Percentiles rank a stretch among this genome's conserved stretches.
Conservation (phyloP, 495 filamentous ascomycete species). For the Articulospora tetracladia region DNA sequence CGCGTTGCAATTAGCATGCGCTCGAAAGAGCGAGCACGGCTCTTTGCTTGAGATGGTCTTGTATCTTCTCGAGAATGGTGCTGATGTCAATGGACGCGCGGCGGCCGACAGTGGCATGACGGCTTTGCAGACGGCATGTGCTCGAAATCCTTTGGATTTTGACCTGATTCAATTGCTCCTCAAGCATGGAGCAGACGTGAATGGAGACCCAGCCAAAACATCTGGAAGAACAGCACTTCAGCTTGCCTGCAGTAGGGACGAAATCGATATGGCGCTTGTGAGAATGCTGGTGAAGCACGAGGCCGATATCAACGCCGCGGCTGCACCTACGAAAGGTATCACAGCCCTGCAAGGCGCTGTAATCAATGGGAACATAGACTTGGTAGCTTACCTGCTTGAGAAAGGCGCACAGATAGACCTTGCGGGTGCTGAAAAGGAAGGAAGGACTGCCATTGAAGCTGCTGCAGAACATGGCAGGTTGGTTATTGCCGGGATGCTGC, state of each 20-base stretch:
- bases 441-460: conserved; percentile 28
- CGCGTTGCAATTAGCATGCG: background rate
- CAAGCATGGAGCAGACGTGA: conserved; percentile 8
- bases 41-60: background rate
- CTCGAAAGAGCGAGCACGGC: background rate
- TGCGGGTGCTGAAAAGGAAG: background rate
- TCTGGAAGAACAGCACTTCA: conserved; percentile 7
- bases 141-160: conserved; percentile 8
- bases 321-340: background rate
- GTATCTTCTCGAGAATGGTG: conserved; percentile 3
- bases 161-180: conserved; percentile 7
- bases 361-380: conserved; percentile 11
- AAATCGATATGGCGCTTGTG: conserved; percentile 13
- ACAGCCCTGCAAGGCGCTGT: conserved; percentile 20
- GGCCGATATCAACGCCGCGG: conserved; percentile 16
- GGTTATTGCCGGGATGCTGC: conserved; percentile 14
- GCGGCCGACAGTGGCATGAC: background rate
- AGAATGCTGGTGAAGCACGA: background rate
- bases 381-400: conserved; percentile 15
- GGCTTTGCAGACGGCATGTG: conserved; percentile 7
- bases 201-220: conserved; percentile 4
- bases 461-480: conserved; percentile 12
- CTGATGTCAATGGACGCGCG: background rate
- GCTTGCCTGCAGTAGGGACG: conserved; percentile 6
- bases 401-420: conserved; percentile 18